Percentiles rank a stretch among this genome's conserved stretches.
These are phyloP conservation scores for Corymbia citriodora DNA, from an alignment of 441 rosid species.

Conservation along the genomic window DNA sequence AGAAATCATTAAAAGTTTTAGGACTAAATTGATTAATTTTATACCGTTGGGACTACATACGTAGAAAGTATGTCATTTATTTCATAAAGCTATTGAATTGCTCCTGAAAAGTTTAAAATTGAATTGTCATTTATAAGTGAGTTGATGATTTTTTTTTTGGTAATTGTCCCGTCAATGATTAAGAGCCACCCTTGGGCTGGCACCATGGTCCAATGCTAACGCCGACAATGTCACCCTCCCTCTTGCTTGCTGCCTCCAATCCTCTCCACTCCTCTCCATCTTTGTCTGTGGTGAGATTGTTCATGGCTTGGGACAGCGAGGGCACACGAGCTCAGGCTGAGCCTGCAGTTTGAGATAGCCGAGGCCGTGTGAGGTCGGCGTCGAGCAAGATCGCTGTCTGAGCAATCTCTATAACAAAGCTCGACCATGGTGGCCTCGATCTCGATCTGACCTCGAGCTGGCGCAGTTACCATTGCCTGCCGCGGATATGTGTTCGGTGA, in stretches of 20 bases:
- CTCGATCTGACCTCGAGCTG: not conserved
- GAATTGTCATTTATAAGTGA: not conserved
- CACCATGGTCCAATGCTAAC: fast-evolving
- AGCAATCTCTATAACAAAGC: not conserved
- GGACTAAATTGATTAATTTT: not conserved
- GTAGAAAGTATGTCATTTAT: too few relatives aligned
- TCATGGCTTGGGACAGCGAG: not conserved
- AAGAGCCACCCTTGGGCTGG: not conserved
- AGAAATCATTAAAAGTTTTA: not conserved
- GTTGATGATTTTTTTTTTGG: not conserved
- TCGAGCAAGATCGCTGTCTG: not conserved
- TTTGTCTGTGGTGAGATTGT: not conserved
- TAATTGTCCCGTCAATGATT: not conserved
- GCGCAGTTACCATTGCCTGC: not conserved
- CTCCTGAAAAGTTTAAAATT: not conserved
- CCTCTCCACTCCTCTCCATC: not conserved
- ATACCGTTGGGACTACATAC: too few relatives aligned
- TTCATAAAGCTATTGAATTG: too few relatives aligned
- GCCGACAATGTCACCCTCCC: not conserved
- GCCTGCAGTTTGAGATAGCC: not conserved
- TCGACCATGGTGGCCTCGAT: not conserved
- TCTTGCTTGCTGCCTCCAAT: not conserved
- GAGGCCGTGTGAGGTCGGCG: not conserved
- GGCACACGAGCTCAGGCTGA: not conserved
- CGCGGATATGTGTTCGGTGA: not conserved